Conservation (phyloP, 345 rosid species). For the Populus pruinosa region DNA sequence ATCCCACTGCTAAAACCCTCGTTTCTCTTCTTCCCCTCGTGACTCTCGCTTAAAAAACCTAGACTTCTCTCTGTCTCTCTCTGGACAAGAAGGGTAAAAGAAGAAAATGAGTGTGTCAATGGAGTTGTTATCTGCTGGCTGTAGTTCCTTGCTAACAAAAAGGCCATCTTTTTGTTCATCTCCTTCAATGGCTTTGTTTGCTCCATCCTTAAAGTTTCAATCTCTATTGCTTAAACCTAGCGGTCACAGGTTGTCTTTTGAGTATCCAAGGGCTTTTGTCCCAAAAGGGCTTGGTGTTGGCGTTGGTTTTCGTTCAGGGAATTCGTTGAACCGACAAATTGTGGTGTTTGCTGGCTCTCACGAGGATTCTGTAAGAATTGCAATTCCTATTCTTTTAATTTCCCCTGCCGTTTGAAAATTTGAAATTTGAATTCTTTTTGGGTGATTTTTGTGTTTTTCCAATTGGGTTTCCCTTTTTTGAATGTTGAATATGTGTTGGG, state of each 20-base stretch:
- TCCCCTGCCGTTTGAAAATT: not conserved
- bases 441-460: not conserved
- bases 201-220: constrained; percentile 7
- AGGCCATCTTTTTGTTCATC: not conserved
- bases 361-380: constrained; percentile 51
- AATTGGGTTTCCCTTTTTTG: not conserved
- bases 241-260: not conserved
- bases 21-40: not conserved
- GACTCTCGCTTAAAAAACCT: not conserved
- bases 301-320: constrained; percentile 28
- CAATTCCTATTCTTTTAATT: not conserved
- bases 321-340: constrained; percentile 24
- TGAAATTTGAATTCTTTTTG: not conserved
- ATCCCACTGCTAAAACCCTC: not conserved
- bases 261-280: not conserved
- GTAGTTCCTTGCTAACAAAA: not conserved
- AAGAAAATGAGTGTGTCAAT: not conserved
- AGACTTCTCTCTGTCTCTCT: not conserved
- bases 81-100: not conserved
- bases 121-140: constrained; percentile 2
- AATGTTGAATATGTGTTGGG: not conserved
- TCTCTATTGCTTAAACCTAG: not conserved
- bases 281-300: constrained; percentile 27
- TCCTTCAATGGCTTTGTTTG: constrained; percentile 7
- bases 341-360: constrained; percentile 57